Base-by-base conservation (phyloP, 257 asterid genomes). In the Vinca minor region DNA sequence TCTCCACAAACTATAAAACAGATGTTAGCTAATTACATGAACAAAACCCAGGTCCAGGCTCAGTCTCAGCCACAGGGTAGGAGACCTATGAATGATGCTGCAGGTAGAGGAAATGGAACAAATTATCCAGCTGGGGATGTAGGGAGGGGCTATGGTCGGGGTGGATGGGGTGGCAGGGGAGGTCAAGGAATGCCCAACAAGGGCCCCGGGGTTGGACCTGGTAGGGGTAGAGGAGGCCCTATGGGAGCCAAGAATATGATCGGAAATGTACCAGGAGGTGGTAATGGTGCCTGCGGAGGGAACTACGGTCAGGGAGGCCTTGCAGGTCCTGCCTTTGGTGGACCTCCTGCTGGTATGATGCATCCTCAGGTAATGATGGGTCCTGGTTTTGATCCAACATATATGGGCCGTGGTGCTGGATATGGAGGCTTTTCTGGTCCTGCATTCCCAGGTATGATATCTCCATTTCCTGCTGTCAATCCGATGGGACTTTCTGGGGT, bases 201-300 rank as follows among this genome's bases (percentile, higher is more conserved):
- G 77, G 95, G 91, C 23, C 86, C 87, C 4, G 95, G 81, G 25
- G 76, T 75, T 70, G 95, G 94, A 59, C 85, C 89, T 64, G 71
- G 59, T 55, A 76, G 87, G 62, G 87, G 84, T n/a, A 77, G 87
- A 78, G 87, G 84, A 62, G 77, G 66, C 36, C 66, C 65, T 59
- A 50, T 76, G 75, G 82, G 76, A 59, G 59, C 77, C 23, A 75
- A 69, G 76, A 81, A 73, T 44, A 77, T 77, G 79, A 49, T 72
- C 62, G 79, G 80, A 46, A 80, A 74, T 72, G 63, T 35, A 23
- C 80, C 79, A 65, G 83, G 79, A 31, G 63, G 70, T 2, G 75
- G 68, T 50, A 71, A 65, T 64, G 76, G 76, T 64, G 66, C 59
- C 21, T 35, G 46, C 46, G 87, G 84, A 48, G 94, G 87, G 59